A percentile compares a stretch with the other conserved stretches of the same genome.
Conservation (phyloP, 441 rosid genomes). For the Omphalea diandra region DNA sequence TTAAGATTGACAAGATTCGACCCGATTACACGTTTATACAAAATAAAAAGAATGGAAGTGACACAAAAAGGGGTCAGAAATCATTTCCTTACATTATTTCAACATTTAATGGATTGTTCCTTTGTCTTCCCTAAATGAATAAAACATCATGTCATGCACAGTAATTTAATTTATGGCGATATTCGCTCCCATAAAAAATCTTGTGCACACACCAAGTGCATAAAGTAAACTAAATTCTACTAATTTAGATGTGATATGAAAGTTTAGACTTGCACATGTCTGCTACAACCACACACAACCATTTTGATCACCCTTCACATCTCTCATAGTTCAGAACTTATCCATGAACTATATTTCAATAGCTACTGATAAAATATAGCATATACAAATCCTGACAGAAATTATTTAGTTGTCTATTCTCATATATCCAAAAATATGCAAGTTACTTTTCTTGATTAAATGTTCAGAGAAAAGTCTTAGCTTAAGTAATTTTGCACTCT, state of each 20-base stretch:
- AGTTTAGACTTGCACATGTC: background rate
- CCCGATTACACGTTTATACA: too few relatives aligned
- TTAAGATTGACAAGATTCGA: too few relatives aligned
- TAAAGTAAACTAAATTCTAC: background rate
- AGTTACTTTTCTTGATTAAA: background rate
- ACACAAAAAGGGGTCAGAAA: background rate
- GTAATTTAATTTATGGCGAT: background rate
- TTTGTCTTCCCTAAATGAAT: background rate
- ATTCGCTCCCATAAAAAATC: background rate
- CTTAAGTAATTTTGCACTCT: background rate
- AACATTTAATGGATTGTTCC: background rate
- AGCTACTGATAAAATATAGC: background rate
- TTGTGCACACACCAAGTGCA: slow-evolving; percentile 1
- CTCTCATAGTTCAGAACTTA: background rate
- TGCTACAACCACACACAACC: background rate
- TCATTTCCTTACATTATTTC: background rate
- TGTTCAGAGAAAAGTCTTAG: background rate
- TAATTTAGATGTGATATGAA: background rate
- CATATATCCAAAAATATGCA: background rate
- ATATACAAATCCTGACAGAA: background rate
- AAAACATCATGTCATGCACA: slow-evolving; percentile 7
- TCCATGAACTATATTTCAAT: background rate
- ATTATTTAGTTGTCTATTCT: background rate
- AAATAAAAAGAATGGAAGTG: background rate
- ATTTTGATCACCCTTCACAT: background rate